Base-by-base conservation (phyloP, 2,329 filamentous ascomycete genomes). In the Fusarium sp. region DNA sequence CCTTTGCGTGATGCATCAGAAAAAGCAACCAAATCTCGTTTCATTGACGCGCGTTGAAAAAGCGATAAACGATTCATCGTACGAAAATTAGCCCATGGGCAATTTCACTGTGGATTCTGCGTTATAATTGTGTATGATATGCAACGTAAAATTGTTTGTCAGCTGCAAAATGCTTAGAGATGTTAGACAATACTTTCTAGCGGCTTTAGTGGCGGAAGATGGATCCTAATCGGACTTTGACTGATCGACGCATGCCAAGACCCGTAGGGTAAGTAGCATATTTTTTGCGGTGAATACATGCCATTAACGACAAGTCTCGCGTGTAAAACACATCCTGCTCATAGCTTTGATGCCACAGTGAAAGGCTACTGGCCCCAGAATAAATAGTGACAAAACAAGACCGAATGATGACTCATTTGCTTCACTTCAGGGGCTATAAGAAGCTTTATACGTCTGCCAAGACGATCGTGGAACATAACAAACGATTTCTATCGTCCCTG, bases 401-500 rank as follows among this genome's bases (percentile, higher is more conserved):
- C 15, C 10, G 18, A 14, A 7, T 14, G 3, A 31, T 31, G 21
- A 48, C 45, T 31, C 27, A 48, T 18, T 18, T 18, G 7, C 15
- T 16, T n/a, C 7, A 9, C 10, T 12, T n/a, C 7, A 12, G 4
- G 4, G 11, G 18, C 10, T 48, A 29, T 29, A 29, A 48, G 27
- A 18, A 16, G 10, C 7, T 29, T 16, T 3, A 18, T 3, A 18
- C 10, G 1, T 46, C 19, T 8, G 14, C 19, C 19, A 29, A 48
- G 45, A 27, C 1, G 33, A 18, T 16, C 7, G 1, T 8, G 7
- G 15, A 16, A 16, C 15, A 35, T 9, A 9, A 1, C 33, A 7
- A 7, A 35, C 2, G 33, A 10, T 35, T 35, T 35, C 8, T 4
- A 2, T 5, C 5, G 33, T 18, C 10, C 0, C 6, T 16, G 16